Conservation (phyloP, 208 protist species). For the Trypanosoma boissoni region DNA sequence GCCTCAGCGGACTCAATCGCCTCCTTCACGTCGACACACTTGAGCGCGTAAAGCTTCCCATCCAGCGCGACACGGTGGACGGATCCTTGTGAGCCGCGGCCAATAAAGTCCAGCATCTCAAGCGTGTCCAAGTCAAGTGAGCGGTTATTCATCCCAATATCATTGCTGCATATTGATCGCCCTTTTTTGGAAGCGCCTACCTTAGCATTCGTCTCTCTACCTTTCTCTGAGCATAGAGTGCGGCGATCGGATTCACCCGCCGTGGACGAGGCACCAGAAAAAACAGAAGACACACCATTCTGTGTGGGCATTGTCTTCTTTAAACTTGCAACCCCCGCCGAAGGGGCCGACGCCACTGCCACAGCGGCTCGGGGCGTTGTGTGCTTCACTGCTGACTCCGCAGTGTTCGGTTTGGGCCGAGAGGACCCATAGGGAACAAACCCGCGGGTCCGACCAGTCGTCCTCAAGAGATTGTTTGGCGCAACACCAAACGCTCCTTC, state of each 20-base stretch:
- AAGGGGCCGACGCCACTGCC: neutral
- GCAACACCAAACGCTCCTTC: no score
- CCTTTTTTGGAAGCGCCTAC: no score
- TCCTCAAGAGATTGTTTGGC: no score
- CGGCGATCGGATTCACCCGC: neutral
- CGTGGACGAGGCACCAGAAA: neutral
- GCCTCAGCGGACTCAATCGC: conserved; percentile 65
- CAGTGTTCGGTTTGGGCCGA: no score
- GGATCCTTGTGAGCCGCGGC: conserved; percentile 71
- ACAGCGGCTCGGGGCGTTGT: no score
- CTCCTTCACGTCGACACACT: conserved; percentile 77
- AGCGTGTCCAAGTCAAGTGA: conserved; percentile 77
- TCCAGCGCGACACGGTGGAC: conserved; percentile 76
- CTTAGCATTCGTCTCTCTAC: no score
- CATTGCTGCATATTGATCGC: conserved; percentile 21
- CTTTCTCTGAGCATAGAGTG: no score
- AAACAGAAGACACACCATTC: no score
- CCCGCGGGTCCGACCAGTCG: no score
- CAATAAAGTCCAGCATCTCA: conserved; percentile 57
- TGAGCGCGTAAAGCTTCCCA: conserved; percentile 78
- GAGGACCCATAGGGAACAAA: no score
- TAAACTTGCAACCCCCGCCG: neutral
- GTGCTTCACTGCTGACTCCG: no score
- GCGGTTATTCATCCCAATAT: conserved; percentile 71
- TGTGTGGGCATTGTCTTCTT: no score